Evolutionary conservation across 345 rosid genomes (phyloP).

Genomic region (Salix koriyanagi): DNA sequence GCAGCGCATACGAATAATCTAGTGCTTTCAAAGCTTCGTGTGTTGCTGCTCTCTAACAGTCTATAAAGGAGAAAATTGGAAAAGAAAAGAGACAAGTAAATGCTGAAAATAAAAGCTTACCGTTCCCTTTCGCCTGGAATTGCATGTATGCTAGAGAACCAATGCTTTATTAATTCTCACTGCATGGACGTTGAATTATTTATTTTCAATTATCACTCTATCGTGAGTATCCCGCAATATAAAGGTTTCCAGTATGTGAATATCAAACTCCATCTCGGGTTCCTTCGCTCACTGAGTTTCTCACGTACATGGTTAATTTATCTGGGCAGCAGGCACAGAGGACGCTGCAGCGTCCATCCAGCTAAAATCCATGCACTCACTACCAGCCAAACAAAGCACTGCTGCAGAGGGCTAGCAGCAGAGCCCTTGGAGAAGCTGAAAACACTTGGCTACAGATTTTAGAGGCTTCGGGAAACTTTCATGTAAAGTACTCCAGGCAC

Average conservation of each 20-base stretch:
- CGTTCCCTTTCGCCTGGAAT: too few relatives aligned
- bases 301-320: neutral
- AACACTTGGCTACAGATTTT: neutral
- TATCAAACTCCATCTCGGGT: neutral
- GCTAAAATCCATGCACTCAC: neutral
- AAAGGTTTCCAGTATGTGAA: neutral
- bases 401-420: too few relatives aligned
- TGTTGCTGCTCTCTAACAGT: too few relatives aligned
- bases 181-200: neutral
- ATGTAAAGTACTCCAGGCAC: too few relatives aligned
- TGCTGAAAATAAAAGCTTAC: too few relatives aligned
- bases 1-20: too few relatives aligned
- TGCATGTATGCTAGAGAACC: too few relatives aligned
- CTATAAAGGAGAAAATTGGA: too few relatives aligned
- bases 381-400: neutral
- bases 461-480: neutral
- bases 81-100: too few relatives aligned
- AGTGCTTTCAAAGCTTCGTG: neutral
- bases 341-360: neutral
- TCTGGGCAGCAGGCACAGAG: neutral
- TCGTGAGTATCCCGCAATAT: neutral
- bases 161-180: too few relatives aligned
- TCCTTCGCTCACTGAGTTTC: neutral
- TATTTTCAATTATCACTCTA: neutral
- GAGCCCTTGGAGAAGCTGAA: too few relatives aligned